Percentiles rank a stretch among this genome's conserved stretches.
These are phyloP conservation scores for Cladosporium sp. DNA, from an alignment of 2,329 filamentous ascomycete genomes.

Conservation along the genomic window DNA sequence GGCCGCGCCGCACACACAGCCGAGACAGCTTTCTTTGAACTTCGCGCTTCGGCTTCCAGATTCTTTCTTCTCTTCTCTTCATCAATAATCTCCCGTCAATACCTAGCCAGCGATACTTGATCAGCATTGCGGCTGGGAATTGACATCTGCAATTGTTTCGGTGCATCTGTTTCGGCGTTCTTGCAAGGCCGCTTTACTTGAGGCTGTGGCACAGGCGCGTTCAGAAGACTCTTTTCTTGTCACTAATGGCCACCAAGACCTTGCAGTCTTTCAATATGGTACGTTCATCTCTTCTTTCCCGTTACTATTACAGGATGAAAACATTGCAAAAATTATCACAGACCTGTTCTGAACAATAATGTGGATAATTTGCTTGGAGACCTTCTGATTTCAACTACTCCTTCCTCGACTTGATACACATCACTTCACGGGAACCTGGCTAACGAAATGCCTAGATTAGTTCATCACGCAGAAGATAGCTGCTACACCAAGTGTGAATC, in stretches of 20 bases:
- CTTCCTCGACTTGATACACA: background rate
- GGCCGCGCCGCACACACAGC: background rate
- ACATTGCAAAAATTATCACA: conserved; percentile 13
- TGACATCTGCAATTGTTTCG: too few relatives aligned
- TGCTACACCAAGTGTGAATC: too few relatives aligned
- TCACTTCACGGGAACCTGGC: background rate
- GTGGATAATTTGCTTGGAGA: conserved; percentile 14
- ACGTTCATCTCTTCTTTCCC: background rate
- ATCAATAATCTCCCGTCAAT: too few relatives aligned
- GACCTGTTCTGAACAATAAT: conserved; percentile 15
- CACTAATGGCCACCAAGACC: too few relatives aligned
- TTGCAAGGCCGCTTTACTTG: too few relatives aligned
- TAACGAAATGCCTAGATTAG: background rate
- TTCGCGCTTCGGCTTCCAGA: background rate
- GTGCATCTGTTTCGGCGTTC: too few relatives aligned
- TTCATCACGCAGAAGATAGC: too few relatives aligned
- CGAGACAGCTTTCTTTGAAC: background rate
- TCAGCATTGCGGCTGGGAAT: too few relatives aligned
- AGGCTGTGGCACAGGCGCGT: too few relatives aligned
- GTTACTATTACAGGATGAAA: conserved; percentile 10
- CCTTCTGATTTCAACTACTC: conserved; percentile 6
- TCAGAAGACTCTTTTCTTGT: too few relatives aligned
- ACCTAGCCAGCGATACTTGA: background rate
- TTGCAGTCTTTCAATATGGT: background rate
- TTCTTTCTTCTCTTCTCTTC: too few relatives aligned